Base-by-base conservation (phyloP, 768 basidiomycete genomes). In the Grammothele lineata region DNA sequence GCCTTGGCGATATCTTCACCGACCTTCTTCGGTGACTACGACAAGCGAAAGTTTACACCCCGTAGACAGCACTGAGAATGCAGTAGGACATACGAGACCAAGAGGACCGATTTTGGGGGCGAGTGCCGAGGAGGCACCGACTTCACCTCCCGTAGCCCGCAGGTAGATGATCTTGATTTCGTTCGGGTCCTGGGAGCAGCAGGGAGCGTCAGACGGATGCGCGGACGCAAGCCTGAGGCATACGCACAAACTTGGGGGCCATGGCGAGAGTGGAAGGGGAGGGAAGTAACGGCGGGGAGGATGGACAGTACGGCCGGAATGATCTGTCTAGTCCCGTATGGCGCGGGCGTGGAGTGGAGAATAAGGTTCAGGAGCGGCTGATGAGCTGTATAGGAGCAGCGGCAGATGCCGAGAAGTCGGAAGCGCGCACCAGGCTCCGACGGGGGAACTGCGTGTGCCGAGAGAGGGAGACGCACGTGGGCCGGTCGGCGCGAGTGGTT, bases 1-100 rank as follows among this genome's bases (percentile, higher is more conserved):
- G 95, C 95, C 71, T 99, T 99, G 61, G 96, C 96, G 67, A 99
- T 99, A 74, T 99, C 96, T 91, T 99, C 96, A 73, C 96, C 96
- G 72, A 99, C 96, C 77, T 98, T 98, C 78, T 99, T 99, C 60
- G 96, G 96, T 49, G 96, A 97, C 96, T 98, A 59, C 40, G 47
- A 17, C 33, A 50, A n/a, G 30, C 9, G 32, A 17, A 23, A 44
- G 22, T 17, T 42, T 15, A n/a, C n/a, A n/a, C n/a, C n/a, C n/a
- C n/a, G n/a, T n/a, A 41, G 27, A 36, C 26, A 65, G 47, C 64
- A 56, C 14, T 34, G 3, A 21, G n/a, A 26, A 12, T n/a, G 4
- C 18, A 41, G 34, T 5, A 34, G 15, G 9, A 57, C 93, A 62
- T 67, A 98, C 95, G 67, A 99, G 76, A 88, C 95, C 95, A 57